Percentiles rank a stretch among this genome's conserved stretches.
Conservation (phyloP, 768 basidiomycete genomes). For the Mycena belliarum region DNA sequence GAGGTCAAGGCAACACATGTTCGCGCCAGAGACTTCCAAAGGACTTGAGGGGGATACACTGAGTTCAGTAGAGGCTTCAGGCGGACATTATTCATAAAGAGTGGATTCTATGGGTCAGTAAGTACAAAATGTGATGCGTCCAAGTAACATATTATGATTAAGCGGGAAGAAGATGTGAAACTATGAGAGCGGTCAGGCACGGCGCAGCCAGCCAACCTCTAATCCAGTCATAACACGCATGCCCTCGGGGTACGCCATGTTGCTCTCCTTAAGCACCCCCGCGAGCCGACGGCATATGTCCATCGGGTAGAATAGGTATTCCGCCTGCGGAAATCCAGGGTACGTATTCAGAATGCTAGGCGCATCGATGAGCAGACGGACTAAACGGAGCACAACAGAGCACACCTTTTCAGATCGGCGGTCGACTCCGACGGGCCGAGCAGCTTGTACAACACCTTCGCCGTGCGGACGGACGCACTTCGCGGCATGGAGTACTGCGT, state of each 20-base stretch:
- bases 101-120: no score
- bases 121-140: background rate
- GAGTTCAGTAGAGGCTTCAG: no score
- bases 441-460: conserved; percentile 86
- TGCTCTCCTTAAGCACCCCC: conserved; percentile 74
- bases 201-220: conserved; percentile 78
- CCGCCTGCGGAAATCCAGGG: conserved; percentile 86
- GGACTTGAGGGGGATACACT: no score
- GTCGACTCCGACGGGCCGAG: conserved; percentile 58
- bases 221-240: conserved; percentile 80
- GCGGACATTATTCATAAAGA: no score
- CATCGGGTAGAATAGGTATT: conserved; percentile 82
- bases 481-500: conserved; percentile 59
- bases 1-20: no score
- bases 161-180: background rate
- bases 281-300: conserved; percentile 74
- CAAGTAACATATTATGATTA: background rate
- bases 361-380: background rate
- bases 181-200: conserved; percentile 32
- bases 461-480: conserved; percentile 61
- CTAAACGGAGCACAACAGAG: conserved; percentile 7
- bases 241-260: conserved; percentile 69
- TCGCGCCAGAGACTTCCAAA: no score
- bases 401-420: conserved; percentile 57
- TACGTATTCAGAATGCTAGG: conserved; percentile 64